Evolutionary conservation across 2,329 filamentous ascomycete species (phyloP).

Genomic region (Botrytis elliptica): DNA sequence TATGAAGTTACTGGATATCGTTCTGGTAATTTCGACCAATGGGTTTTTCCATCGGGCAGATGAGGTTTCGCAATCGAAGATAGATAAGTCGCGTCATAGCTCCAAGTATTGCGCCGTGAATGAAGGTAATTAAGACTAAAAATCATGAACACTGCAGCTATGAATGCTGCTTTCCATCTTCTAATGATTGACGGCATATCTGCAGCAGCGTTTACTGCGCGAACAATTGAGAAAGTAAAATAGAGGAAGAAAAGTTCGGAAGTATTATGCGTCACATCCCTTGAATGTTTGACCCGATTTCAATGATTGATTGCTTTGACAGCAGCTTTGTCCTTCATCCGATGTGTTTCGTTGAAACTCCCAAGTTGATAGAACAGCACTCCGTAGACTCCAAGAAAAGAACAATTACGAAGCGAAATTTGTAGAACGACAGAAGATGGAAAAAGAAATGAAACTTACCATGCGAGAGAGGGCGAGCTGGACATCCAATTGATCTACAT

Average conservation of each 20-base stretch:
- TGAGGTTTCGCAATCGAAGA: conserved; percentile 19
- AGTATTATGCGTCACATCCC: conserved; percentile 13
- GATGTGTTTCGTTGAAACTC: background rate
- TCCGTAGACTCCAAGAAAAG: background rate
- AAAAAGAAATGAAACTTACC: background rate
- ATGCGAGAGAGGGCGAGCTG: background rate
- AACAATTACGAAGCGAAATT: background rate
- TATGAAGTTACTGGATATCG: conserved; percentile 34
- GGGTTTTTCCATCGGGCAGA: conserved; percentile 58
- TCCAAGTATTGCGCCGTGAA: conserved; percentile 28
- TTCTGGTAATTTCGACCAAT: conserved; percentile 38
- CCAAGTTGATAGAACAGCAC: background rate
- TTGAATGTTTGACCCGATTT: background rate
- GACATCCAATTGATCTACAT: background rate
- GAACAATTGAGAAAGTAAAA: background rate
- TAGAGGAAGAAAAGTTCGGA: background rate
- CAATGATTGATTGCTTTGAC: background rate
- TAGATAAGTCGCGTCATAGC: conserved; percentile 24
- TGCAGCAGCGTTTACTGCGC: background rate
- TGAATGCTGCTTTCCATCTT: conserved; percentile 32
- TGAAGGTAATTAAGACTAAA: conserved; percentile 33
- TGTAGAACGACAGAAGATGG: background rate
- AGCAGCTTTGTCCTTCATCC: conserved; percentile 9
- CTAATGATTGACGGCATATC: conserved; percentile 30
- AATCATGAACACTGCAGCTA: conserved; percentile 30